Conservation (phyloP, 371 early-diverging fungal species). For the Mucor circinelloides region DNA sequence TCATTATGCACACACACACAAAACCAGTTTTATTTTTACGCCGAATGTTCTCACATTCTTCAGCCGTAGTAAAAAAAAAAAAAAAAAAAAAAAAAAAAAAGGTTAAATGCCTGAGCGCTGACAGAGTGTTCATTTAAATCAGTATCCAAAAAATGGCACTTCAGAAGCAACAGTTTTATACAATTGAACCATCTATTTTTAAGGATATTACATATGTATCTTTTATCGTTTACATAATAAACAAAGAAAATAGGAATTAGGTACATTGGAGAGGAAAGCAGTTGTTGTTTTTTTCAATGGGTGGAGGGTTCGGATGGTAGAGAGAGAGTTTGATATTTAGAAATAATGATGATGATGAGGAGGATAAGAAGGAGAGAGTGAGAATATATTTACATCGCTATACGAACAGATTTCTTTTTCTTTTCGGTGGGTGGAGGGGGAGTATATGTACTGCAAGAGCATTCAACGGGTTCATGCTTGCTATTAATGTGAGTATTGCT, state of each 20-base stretch:
- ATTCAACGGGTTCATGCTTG: constrained; percentile 11
- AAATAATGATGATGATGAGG: neutral
- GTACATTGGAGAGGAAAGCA: neutral
- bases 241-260: neutral
- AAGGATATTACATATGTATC: neutral
- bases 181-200: too few relatives aligned
- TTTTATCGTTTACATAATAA: neutral
- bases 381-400: constrained; percentile 27
- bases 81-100: too few relatives aligned
- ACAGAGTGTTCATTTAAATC: too few relatives aligned
- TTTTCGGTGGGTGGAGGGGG: constrained; percentile 12
- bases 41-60: neutral
- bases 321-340: neutral
- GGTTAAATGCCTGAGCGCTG: too few relatives aligned
- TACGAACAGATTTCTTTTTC: constrained; percentile 30
- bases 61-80: too few relatives aligned
- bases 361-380: too few relatives aligned
- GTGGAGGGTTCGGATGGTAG: neutral
- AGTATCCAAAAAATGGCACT: too few relatives aligned
- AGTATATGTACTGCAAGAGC: constrained; percentile 26
- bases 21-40: neutral
- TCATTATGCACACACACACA: neutral
- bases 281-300: neutral
- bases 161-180: too few relatives aligned
- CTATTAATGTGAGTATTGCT: neutral